These are phyloP conservation scores for Hypoxylon cercidicola DNA, from an alignment of 495 filamentous ascomycete genomes.

Conservation along the genomic window DNA sequence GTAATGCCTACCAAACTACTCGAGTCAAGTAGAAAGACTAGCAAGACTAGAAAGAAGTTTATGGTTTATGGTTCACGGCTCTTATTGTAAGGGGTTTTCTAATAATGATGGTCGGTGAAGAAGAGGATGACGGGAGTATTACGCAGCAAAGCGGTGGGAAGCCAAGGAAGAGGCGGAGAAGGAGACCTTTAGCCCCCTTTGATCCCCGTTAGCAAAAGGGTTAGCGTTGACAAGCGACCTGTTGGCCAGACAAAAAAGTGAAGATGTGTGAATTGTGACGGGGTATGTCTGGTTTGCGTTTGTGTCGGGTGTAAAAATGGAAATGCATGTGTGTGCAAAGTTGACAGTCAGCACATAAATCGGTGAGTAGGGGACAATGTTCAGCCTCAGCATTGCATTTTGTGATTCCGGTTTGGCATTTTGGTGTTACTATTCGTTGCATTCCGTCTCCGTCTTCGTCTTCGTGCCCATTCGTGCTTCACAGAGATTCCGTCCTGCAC, in stretches of 20 bases:
- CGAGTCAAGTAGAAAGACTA: slow-evolving; percentile 1
- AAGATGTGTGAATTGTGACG: not conserved
- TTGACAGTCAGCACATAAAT: slow-evolving; percentile 1
- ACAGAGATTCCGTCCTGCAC: slow-evolving; percentile 3
- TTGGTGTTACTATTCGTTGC: not conserved
- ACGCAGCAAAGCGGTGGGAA: slow-evolving; percentile 25
- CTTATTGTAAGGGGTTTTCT: too few species aligned
- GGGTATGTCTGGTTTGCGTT: too few species aligned
- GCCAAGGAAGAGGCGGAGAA: slow-evolving; percentile 24
- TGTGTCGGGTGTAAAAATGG: too few species aligned
- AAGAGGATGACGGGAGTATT: slow-evolving; percentile 35
- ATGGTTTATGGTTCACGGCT: slow-evolving; percentile 10
- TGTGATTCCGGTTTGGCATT: slow-evolving; percentile 2
- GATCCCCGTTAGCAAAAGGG: slow-evolving; percentile 8
- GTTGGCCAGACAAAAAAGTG: slow-evolving; percentile 17
- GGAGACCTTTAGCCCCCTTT: not conserved
- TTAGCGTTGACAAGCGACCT: slow-evolving; percentile 9
- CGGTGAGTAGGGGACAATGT: slow-evolving; percentile 17
- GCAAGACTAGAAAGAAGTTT: slow-evolving; percentile 8
- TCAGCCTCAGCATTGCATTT: slow-evolving; percentile 39
- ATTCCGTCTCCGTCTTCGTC: not conserved
- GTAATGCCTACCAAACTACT: not conserved
- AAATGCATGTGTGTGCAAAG: not conserved
- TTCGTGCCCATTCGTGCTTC: not conserved
- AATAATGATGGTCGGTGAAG: slow-evolving; percentile 10